Conservation (phyloP, 306 rosid species). For the Cucurbita argyrosperma region DNA sequence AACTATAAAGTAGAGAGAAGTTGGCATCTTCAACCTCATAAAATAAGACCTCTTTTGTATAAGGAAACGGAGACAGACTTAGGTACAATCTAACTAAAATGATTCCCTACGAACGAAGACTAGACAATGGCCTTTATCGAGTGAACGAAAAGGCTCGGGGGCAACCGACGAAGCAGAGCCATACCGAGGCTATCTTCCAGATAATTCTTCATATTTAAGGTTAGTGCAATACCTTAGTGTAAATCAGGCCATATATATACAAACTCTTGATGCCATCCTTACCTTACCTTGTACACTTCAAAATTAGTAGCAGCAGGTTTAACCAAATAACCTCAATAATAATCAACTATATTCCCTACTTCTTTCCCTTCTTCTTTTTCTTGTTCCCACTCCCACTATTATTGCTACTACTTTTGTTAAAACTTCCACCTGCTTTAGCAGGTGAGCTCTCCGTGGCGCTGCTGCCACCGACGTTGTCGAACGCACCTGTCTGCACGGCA, state of each 20-base stretch:
- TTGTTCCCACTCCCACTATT: conserved; percentile 29
- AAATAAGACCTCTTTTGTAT: no score
- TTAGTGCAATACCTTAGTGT: neutral
- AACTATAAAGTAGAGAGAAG: no score
- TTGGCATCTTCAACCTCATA: no score
- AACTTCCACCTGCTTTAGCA: conserved; percentile 28
- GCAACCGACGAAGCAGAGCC: neutral
- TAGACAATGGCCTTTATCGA: neutral
- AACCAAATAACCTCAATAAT: conserved; percentile 5
- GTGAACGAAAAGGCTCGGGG: neutral
- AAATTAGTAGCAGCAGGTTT: neutral
- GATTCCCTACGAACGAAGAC: no score
- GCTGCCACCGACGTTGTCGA: conserved; percentile 35
- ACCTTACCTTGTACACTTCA: neutral
- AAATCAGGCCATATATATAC: neutral
- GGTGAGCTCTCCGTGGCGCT: conserved; percentile 45
- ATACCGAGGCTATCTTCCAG: neutral
- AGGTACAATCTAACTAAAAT: no score
- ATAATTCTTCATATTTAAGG: neutral
- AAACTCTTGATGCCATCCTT: neutral
- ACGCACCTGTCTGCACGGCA: conserved; percentile 53
- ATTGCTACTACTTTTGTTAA: conserved; percentile 23
- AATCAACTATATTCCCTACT: conserved; percentile 31
- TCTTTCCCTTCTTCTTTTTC: conserved; percentile 81
- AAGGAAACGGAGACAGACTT: no score